A percentile compares a stretch with the other conserved stretches of the same genome.
Conservation (phyloP, 345 rosid species). For the Euphorbia lathyris region DNA sequence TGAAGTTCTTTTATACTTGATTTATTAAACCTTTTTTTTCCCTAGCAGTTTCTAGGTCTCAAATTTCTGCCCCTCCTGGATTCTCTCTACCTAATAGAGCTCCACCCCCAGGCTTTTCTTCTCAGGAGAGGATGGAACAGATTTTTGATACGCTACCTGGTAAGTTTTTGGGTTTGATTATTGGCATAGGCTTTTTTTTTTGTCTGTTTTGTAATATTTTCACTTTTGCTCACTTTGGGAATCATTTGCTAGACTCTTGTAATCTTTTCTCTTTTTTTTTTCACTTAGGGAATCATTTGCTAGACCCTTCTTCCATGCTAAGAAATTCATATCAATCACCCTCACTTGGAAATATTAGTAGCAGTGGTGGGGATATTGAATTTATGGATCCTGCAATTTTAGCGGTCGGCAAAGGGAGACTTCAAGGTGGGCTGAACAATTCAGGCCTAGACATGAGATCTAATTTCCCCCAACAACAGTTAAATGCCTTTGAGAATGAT, state of each 20-base stretch:
- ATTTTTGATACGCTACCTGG: conserved; percentile 49
- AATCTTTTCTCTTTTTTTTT: neutral
- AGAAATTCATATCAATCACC: conserved; percentile 49
- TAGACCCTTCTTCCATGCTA: conserved; percentile 45
- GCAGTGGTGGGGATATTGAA: conserved; percentile 58
- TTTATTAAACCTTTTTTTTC: conserved; percentile 1
- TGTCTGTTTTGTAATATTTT: neutral
- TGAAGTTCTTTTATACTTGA: neutral
- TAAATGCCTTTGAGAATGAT: conserved; percentile 53
- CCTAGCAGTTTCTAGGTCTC: conserved; percentile 52
- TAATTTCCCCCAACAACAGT: conserved; percentile 43
- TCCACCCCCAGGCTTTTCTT: conserved; percentile 92
- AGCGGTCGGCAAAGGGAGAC: conserved; percentile 85
- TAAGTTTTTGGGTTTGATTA: conserved; percentile 25
- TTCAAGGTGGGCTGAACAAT: conserved; percentile 48
- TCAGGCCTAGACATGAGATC: conserved; percentile 57
- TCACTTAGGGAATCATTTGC: conserved; percentile 51
- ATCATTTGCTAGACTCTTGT: conserved; percentile 43
- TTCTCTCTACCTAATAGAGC: conserved; percentile 73
- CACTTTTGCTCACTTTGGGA: conserved; percentile 39
- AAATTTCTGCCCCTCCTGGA: conserved; percentile 83
- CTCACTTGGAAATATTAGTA: conserved; percentile 37
- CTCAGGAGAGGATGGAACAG: conserved; percentile 53
- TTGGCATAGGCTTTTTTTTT: neutral
- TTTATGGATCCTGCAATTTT: conserved; percentile 92